Percentiles rank a stretch among this genome's conserved stretches.
Conservation (phyloP, 2,329 filamentous ascomycete genomes). For the Claviceps spartinae region DNA sequence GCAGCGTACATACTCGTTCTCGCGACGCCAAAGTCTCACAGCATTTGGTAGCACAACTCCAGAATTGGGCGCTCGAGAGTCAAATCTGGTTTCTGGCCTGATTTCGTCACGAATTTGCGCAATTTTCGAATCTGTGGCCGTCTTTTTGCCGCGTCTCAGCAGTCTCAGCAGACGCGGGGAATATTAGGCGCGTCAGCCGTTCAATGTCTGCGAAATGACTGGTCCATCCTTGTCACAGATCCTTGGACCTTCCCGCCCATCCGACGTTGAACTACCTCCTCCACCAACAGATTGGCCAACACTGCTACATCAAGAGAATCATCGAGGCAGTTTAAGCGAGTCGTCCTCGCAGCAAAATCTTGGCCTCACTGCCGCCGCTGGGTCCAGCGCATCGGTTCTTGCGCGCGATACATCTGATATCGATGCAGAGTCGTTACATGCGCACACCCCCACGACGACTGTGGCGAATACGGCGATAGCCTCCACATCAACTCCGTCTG, state of each 20-base stretch:
- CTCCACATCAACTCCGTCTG: background rate
- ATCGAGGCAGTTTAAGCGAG: background rate
- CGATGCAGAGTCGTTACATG: background rate
- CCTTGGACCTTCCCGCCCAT: conserved; percentile 16
- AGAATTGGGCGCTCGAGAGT: background rate
- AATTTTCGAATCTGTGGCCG: background rate
- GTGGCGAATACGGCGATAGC: background rate
- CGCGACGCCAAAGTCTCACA: too few species aligned
- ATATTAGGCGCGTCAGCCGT: conserved; percentile 1
- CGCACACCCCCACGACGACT: background rate
- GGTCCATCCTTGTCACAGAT: conserved; percentile 20
- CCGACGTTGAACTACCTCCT: background rate
- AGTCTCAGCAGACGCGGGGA: background rate
- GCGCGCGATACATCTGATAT: background rate
- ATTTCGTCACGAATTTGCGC: background rate
- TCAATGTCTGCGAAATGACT: conserved; percentile 13
- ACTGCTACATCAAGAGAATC: background rate
- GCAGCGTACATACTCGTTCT: too few species aligned
- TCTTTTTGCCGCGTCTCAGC: background rate
- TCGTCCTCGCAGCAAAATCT: background rate
- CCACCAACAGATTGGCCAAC: background rate
- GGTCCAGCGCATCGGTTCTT: background rate
- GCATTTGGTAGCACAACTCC: background rate
- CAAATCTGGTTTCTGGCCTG: background rate
- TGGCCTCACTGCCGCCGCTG: background rate